These are phyloP conservation scores for Phylloboletellus chloephorus DNA, from an alignment of 1,284 basidiomycete species.

Conservation along the genomic window DNA sequence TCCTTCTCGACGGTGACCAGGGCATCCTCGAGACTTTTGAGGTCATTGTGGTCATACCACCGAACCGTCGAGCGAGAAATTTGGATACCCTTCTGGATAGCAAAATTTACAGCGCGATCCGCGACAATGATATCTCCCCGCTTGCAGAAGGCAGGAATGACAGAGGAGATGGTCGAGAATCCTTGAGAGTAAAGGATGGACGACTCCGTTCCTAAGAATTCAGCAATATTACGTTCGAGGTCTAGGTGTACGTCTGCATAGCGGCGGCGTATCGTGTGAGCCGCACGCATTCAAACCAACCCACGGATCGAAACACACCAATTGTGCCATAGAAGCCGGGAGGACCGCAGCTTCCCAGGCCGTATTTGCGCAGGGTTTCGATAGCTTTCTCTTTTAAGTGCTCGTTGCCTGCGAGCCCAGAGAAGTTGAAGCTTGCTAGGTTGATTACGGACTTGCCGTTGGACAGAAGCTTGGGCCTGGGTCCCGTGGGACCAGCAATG, in stretches of 20 bases:
- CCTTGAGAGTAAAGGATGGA: slow-evolving; percentile 94
- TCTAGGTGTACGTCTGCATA: slow-evolving; percentile 83
- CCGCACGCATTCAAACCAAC: background rate
- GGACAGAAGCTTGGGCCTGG: slow-evolving; percentile 72
- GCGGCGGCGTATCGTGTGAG: slow-evolving; percentile 5
- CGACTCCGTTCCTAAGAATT: slow-evolving; percentile 85
- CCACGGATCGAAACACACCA: slow-evolving; percentile 50
- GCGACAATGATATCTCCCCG: slow-evolving; percentile 98
- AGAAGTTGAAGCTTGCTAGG: slow-evolving; percentile 90
- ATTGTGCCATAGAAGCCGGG: slow-evolving; percentile 97
- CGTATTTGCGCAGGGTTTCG: slow-evolving; percentile 86
- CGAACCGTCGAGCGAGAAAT: slow-evolving; percentile 89
- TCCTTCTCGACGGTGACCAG: slow-evolving; percentile 84
- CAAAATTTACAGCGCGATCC: slow-evolving; percentile 90
- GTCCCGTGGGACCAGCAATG: slow-evolving; percentile 76
- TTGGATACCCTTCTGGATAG: slow-evolving; percentile 96
- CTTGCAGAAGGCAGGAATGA: slow-evolving; percentile 97
- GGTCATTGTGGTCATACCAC: slow-evolving; percentile 96
- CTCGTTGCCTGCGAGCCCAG: slow-evolving; percentile 86
- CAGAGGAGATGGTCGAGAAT: slow-evolving; percentile 89
- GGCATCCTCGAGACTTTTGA: slow-evolving; percentile 86
- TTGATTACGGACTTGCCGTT: slow-evolving; percentile 83
- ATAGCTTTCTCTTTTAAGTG: slow-evolving; percentile 83
- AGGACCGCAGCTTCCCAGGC: slow-evolving; percentile 93
- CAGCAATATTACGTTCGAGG: slow-evolving; percentile 84